These are phyloP conservation scores for Marasmius sp. DNA, from an alignment of 1,284 basidiomycete genomes.

Conservation along the genomic window DNA sequence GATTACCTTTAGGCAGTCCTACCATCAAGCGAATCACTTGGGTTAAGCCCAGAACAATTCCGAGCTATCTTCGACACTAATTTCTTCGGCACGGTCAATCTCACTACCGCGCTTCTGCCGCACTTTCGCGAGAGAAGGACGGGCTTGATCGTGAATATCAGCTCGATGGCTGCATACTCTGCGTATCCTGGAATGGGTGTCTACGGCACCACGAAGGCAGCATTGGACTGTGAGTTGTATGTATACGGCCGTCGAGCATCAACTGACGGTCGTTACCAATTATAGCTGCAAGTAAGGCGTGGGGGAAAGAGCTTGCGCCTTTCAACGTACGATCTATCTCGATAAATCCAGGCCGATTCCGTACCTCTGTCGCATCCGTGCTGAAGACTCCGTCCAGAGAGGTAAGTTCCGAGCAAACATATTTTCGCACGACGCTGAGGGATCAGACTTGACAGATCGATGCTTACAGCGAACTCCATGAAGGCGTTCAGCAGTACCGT, in stretches of 20 bases:
- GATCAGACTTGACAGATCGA: background rate
- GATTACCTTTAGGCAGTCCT: background rate
- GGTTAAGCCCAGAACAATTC: constrained; percentile 2
- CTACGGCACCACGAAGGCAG: constrained; percentile 21
- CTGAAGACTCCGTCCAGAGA: background rate
- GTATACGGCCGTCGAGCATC: background rate
- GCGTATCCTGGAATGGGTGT: constrained; percentile 16
- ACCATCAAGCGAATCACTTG: background rate
- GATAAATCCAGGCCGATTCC: constrained; percentile 9
- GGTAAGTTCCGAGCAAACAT: background rate
- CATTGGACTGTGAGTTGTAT: constrained; percentile 15
- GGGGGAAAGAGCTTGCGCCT: constrained; percentile 10
- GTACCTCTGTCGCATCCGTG: constrained; percentile 4
- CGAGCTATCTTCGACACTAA: constrained; percentile 20
- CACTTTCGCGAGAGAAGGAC: constrained; percentile 15
- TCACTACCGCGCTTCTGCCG: constrained; percentile 20
- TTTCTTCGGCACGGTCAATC: constrained; percentile 18
- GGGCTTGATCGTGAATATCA: constrained; percentile 20
- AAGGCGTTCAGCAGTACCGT: background rate
- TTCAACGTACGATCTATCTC: constrained; percentile 12
- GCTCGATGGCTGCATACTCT: constrained; percentile 16
- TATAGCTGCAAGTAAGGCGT: constrained; percentile 6
- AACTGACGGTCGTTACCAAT: background rate
- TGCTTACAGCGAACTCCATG: background rate
- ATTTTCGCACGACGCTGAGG: background rate